phyloP scores from a whole-genome alignment of 495 filamentous ascomycete species.

The Tirmania nivea region DNA sequence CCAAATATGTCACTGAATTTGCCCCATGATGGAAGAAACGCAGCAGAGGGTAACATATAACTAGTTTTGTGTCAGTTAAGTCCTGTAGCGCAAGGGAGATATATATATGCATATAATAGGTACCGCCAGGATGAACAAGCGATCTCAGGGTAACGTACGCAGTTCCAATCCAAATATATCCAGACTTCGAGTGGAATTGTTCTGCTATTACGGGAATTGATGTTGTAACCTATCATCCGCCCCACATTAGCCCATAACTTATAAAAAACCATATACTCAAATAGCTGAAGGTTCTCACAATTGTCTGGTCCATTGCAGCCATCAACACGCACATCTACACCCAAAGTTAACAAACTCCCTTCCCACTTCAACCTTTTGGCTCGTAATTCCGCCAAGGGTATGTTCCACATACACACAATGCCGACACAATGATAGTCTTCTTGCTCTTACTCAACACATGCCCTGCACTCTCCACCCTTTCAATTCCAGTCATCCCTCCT shows the following conservation, averaged over 20 bases:
- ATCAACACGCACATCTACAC: slow-evolving; percentile 29
- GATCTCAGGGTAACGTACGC: slow-evolving; percentile 40
- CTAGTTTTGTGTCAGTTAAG: neutral
- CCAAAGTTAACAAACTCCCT: neutral
- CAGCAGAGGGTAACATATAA: slow-evolving; percentile 24
- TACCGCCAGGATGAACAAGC: slow-evolving; percentile 25
- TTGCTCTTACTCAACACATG: neutral
- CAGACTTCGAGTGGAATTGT: slow-evolving; percentile 35
- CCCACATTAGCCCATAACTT: no score
- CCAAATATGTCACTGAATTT: slow-evolving; percentile 56
- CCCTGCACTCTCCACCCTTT: neutral
- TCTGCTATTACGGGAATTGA: slow-evolving; percentile 41
- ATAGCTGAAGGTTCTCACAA: slow-evolving; percentile 13
- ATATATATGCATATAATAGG: slow-evolving; percentile 21
- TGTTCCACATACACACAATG: slow-evolving; percentile 13
- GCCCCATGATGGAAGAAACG: slow-evolving; percentile 25
- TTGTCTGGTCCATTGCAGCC: slow-evolving; percentile 40
- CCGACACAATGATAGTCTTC: slow-evolving; percentile 14
- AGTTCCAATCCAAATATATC: slow-evolving; percentile 58
- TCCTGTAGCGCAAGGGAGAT: no score
- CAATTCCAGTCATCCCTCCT: neutral
- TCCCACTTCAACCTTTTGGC: neutral
- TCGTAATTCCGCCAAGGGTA: neutral
- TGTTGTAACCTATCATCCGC: slow-evolving; percentile 26
- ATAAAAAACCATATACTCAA: no score